These are phyloP conservation scores for Linderniella brevidens DNA, from an alignment of 257 asterid genomes.

Conservation along the genomic window DNA sequence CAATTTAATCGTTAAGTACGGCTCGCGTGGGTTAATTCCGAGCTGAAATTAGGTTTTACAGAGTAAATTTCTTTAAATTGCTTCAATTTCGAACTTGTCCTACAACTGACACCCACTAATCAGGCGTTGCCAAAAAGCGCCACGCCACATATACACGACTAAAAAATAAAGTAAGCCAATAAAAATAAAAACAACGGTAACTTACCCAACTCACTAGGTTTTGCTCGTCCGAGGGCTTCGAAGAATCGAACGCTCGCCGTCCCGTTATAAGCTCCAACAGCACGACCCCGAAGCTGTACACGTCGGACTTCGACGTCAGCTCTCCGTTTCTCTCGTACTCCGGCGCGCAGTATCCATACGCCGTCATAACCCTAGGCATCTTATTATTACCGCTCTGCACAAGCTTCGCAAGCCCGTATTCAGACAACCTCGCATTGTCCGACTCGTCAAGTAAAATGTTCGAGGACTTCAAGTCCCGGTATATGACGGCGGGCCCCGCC, in stretches of 20 bases:
- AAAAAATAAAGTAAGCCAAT: not conserved
- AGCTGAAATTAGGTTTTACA: too few species aligned
- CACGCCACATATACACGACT: too few species aligned
- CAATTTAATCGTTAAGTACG: too few species aligned
- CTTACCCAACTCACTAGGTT: slow-evolving; percentile 51
- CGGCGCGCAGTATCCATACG: slow-evolving; percentile 47
- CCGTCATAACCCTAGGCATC: slow-evolving; percentile 26
- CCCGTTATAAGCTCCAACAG: slow-evolving; percentile 59
- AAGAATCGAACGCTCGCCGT: slow-evolving; percentile 42
- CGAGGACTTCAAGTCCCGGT: slow-evolving; percentile 43
- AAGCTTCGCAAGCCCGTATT: slow-evolving; percentile 46
- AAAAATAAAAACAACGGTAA: not conserved
- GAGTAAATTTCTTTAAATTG: too few species aligned
- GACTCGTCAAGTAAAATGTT: slow-evolving; percentile 32
- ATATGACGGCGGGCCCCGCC: slow-evolving; percentile 37
- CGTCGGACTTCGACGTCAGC: slow-evolving; percentile 42
- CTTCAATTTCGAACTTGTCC: too few species aligned
- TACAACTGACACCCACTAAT: too few species aligned
- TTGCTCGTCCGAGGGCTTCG: slow-evolving; percentile 34
- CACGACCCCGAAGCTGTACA: slow-evolving; percentile 53
- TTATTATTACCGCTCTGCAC: slow-evolving; percentile 21
- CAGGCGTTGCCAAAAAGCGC: too few species aligned
- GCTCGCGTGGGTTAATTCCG: too few species aligned
- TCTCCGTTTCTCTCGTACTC: slow-evolving; percentile 48
- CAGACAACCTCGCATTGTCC: slow-evolving; percentile 31